A percentile compares a stretch with the other conserved stretches of the same genome.
Conservation (phyloP, 1,284 basidiomycete species). For the Pterulicium gracile region DNA sequence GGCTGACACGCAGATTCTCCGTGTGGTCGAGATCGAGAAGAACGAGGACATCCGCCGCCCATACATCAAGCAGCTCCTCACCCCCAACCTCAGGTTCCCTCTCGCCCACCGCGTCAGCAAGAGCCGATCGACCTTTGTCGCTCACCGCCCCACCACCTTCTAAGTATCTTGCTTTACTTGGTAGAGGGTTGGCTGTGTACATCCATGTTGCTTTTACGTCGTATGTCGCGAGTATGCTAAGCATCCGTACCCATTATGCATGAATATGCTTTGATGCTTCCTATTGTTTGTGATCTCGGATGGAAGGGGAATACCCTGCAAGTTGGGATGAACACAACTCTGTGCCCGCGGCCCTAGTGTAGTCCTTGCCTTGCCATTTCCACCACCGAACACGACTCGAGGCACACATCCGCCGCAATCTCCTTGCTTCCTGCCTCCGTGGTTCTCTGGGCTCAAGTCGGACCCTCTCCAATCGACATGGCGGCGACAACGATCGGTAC, state of each 20-base stretch:
- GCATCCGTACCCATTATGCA: not conserved
- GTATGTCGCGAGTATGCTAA: not conserved
- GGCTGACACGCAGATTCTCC: slow-evolving; percentile 58
- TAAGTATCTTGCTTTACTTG: not conserved
- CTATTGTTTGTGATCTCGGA: too few relatives aligned
- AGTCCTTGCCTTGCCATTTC: too few relatives aligned
- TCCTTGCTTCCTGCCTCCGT: too few relatives aligned
- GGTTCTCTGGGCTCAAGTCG: too few relatives aligned
- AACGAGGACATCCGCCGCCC: slow-evolving; percentile 85
- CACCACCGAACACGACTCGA: too few relatives aligned
- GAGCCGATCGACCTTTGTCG: slow-evolving; percentile 63
- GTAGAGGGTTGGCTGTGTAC: not conserved
- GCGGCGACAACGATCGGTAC: too few relatives aligned
- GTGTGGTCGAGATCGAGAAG: slow-evolving; percentile 92
- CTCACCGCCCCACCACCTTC: slow-evolving; percentile 63
- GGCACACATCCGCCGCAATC: too few relatives aligned
- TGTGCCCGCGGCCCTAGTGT: too few relatives aligned
- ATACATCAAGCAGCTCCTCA: slow-evolving; percentile 95
- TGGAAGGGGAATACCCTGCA: too few relatives aligned
- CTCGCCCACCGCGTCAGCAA: slow-evolving; percentile 86
- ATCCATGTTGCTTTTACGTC: slow-evolving; percentile 14
- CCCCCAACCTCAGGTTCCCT: slow-evolving; percentile 92
- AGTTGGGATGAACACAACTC: too few relatives aligned
- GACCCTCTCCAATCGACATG: too few relatives aligned
- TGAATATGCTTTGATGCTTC: too few relatives aligned